These are phyloP conservation scores for Hyaloscypha bicolor DNA, from an alignment of 495 filamentous ascomycete genomes.

Conservation along the genomic window DNA sequence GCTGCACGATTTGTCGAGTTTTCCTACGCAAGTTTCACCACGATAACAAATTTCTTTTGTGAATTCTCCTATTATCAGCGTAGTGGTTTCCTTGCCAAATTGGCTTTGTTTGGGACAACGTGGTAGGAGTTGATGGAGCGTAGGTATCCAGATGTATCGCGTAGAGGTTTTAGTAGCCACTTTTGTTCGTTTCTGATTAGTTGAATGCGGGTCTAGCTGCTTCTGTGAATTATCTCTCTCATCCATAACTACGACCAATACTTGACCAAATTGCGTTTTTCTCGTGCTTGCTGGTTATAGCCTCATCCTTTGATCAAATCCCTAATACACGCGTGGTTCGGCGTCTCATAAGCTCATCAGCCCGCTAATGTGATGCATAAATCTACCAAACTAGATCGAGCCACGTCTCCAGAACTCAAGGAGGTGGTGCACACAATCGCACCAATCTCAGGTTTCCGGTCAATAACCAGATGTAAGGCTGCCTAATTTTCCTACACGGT, in stretches of 20 bases:
- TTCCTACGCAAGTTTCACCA: neutral
- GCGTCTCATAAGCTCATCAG: too few relatives aligned
- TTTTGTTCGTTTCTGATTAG: neutral
- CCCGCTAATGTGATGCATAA: neutral
- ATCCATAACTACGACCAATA: neutral
- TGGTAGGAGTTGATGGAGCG: neutral
- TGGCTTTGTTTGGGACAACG: neutral
- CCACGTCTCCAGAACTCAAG: neutral
- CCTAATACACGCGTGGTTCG: neutral
- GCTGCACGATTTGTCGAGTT: neutral
- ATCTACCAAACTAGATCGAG: neutral
- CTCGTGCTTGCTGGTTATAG: neutral
- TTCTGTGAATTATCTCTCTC: neutral
- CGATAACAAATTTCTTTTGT: slow-evolving; percentile 1
- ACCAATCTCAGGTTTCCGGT: neutral
- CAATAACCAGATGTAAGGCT: neutral
- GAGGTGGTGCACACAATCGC: neutral
- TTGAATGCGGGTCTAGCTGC: slow-evolving; percentile 3
- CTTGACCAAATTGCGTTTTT: neutral
- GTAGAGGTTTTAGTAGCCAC: neutral
- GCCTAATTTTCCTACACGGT: neutral
- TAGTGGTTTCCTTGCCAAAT: neutral
- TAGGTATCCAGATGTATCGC: slow-evolving; percentile 1
- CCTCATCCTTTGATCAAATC: neutral
- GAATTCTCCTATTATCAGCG: neutral